A percentile compares a stretch with the other conserved stretches of the same genome.
phyloP scores from a whole-genome alignment of 1,139 yeast species.

The Pichia sp. region DNA sequence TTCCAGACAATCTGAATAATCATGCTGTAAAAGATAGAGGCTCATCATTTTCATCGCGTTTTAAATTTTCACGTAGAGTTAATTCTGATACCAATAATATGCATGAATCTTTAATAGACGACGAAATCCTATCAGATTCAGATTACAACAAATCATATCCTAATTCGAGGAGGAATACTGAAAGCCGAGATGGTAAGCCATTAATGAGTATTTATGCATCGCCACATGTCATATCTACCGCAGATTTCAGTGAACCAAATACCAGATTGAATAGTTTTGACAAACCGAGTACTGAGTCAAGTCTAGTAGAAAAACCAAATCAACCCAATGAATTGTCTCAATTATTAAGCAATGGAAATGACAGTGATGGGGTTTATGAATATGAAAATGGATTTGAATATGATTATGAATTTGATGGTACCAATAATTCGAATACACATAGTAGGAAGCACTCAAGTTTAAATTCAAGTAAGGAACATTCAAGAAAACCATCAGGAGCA shows the following conservation, averaged over 20 bases:
- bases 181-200: background rate
- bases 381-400: conserved; percentile 19
- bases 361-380: conserved; percentile 16
- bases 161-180: conserved; percentile 4
- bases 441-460: background rate
- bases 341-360: conserved; percentile 1
- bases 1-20: too few species aligned
- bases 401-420: conserved; percentile 15
- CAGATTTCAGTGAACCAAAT: conserved; percentile 6
- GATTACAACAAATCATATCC: background rate
- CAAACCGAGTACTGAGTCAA: background rate
- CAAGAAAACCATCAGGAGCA: background rate
- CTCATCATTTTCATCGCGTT: conserved; percentile 5
- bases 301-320: background rate
- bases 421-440: background rate
- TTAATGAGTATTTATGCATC: conserved; percentile 6
- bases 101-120: conserved; percentile 6
- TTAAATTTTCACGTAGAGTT: background rate
- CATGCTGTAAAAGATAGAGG: conserved; percentile 1
- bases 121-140: conserved; percentile 3
- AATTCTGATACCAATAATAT: conserved; percentile 3
- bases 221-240: conserved; percentile 8
- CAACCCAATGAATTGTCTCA: background rate
- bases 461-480: background rate
- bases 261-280: conserved; percentile 8